phyloP scores from a whole-genome alignment of 495 filamentous ascomycete species.

The Tuber brumale region DNA sequence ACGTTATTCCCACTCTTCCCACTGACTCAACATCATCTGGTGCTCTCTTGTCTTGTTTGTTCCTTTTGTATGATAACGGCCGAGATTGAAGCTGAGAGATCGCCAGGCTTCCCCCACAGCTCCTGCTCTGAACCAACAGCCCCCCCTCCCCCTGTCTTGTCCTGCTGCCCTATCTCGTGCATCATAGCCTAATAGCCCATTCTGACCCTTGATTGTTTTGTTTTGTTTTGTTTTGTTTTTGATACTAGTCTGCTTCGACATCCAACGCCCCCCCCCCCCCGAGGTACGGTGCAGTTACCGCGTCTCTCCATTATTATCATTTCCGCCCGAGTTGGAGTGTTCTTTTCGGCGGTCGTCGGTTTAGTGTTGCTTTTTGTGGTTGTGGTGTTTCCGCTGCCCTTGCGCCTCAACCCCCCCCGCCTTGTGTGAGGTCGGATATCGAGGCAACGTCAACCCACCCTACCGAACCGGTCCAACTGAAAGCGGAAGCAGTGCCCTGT shows the following conservation, averaged over 20 bases:
- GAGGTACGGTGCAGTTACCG: not conserved
- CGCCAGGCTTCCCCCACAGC: not conserved
- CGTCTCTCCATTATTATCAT: not conserved
- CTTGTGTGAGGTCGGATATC: conserved; percentile 23
- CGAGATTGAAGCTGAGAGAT: not conserved
- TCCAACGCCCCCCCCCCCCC: not conserved
- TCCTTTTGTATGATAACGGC: not conserved
- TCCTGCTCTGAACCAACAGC: not conserved
- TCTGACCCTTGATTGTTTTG: not conserved
- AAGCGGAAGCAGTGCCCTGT: conserved; percentile 27
- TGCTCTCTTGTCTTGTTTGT: not conserved
- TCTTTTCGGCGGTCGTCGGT: not conserved
- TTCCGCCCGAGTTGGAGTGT: not conserved
- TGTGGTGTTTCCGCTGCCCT: not conserved
- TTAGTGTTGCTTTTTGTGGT: not conserved
- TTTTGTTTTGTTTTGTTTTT: not conserved
- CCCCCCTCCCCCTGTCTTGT: not conserved
- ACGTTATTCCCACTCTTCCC: not conserved
- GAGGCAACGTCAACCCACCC: conserved; percentile 20
- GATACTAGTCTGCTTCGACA: not conserved
- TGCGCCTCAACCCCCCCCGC: conserved; percentile 1
- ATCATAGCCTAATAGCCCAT: not conserved
- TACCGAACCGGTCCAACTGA: not conserved
- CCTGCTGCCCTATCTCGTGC: not conserved
- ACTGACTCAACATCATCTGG: not conserved